Conservation (phyloP, 148 eudicot genomes). For the Hydrangea macrophylla region DNA sequence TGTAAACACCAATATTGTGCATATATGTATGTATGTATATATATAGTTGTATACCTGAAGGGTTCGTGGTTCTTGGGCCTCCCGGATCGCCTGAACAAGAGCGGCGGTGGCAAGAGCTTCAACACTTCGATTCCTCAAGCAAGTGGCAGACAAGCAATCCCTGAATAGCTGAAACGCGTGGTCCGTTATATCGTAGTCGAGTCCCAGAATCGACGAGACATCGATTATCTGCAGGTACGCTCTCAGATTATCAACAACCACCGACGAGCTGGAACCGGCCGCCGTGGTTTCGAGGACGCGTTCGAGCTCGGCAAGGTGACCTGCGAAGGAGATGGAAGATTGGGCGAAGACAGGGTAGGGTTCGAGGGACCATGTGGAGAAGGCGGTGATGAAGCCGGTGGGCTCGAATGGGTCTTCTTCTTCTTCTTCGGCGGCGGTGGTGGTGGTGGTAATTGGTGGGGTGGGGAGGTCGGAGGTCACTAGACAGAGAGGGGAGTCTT, state of each 20-base stretch:
- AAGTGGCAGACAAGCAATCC: slow-evolving; percentile 92
- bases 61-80: slow-evolving; percentile 93
- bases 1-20: no score
- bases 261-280: slow-evolving; percentile 41
- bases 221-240: slow-evolving; percentile 90
- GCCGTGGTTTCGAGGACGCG: slow-evolving; percentile 58
- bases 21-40: no score
- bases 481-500: slow-evolving; percentile 70
- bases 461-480: slow-evolving; percentile 84
- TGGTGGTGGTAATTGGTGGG: slow-evolving; percentile 24
- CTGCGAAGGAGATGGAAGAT: slow-evolving; percentile 71
- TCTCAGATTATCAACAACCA: slow-evolving; percentile 84
- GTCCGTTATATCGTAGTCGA: slow-evolving; percentile 73
- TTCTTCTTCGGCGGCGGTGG: slow-evolving; percentile 19
- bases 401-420: slow-evolving; percentile 75
- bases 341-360: slow-evolving; percentile 57
- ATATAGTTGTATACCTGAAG: no score
- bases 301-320: slow-evolving; percentile 86
- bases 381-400: slow-evolving; percentile 86
- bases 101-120: slow-evolving; percentile 98
- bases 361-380: slow-evolving; percentile 81
- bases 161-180: slow-evolving; percentile 93
- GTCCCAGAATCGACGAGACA: slow-evolving; percentile 71
- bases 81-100: slow-evolving; percentile 92
- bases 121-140: slow-evolving; percentile 92